Evolutionary conservation across 2,329 filamentous ascomycete species (phyloP).

Genomic region (Myriosclerotinia duriaeana): DNA sequence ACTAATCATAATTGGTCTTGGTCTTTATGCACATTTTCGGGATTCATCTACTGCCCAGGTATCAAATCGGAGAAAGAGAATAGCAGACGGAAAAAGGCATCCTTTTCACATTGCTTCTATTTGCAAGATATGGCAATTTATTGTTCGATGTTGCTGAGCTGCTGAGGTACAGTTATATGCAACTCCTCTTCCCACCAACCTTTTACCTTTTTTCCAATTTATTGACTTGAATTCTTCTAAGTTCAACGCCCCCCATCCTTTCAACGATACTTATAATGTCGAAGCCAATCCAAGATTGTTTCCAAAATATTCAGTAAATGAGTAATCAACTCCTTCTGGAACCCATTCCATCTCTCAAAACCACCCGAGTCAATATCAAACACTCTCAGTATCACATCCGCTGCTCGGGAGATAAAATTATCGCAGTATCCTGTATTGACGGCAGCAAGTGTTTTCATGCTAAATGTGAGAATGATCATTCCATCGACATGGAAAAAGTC

Average conservation of each 20-base stretch:
- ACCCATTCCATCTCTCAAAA: neutral
- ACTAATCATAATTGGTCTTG: neutral
- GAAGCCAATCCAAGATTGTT: neutral
- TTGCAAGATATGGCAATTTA: neutral
- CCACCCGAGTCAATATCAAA: neutral
- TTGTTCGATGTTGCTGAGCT: no score
- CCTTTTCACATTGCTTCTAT: neutral
- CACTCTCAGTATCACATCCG: slow-evolving; percentile 49
- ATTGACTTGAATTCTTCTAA: neutral
- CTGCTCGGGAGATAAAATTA: slow-evolving; percentile 48
- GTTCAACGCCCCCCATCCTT: neutral
- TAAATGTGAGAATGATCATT: slow-evolving; percentile 51
- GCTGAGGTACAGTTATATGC: no score
- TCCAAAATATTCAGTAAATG: neutral
- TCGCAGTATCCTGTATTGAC: slow-evolving; percentile 46
- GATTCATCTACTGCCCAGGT: neutral
- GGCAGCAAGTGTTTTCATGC: slow-evolving; percentile 50
- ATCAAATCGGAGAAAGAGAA: neutral
- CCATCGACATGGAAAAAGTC: slow-evolving; percentile 48
- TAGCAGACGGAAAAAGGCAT: neutral
- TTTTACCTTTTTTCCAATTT: neutral
- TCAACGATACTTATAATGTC: neutral
- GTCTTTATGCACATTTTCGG: neutral
- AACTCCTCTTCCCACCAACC: neutral
- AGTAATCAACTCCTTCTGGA: slow-evolving; percentile 24